Evolutionary conservation across 2,329 filamentous ascomycete genomes (phyloP).

Genomic region (Arthrocladium fulminans): DNA sequence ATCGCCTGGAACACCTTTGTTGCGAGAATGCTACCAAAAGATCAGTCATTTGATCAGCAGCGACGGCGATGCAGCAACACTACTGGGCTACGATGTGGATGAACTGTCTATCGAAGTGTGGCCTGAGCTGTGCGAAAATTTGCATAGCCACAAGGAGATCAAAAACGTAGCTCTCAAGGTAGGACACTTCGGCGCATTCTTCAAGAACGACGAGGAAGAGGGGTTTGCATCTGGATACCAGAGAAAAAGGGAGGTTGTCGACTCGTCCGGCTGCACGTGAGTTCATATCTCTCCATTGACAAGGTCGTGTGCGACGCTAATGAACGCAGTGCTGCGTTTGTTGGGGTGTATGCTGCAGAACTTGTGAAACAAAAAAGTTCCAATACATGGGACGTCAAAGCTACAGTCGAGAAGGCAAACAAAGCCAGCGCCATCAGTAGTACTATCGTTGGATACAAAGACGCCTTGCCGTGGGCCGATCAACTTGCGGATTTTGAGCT

Average conservation of each 20-base stretch:
- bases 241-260: slow-evolving; percentile 11
- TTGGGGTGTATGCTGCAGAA: slow-evolving; percentile 17
- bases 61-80: slow-evolving; percentile 13
- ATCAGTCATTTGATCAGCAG: slow-evolving; percentile 16
- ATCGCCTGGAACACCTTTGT: slow-evolving; percentile 10
- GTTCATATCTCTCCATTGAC: background rate
- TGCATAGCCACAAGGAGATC: slow-evolving; percentile 7
- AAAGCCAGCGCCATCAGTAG: slow-evolving; percentile 13
- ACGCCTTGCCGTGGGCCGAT: slow-evolving; percentile 17
- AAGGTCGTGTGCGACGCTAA: background rate
- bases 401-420: slow-evolving; percentile 10
- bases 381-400: slow-evolving; percentile 14
- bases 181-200: slow-evolving; percentile 11
- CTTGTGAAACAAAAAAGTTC: slow-evolving; percentile 13
- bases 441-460: slow-evolving; percentile 11
- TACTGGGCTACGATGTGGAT: slow-evolving; percentile 8
- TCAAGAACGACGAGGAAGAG: slow-evolving; percentile 1
- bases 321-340: slow-evolving; percentile 16
- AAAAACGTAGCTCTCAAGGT: slow-evolving; percentile 16
- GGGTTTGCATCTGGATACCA: background rate
- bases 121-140: slow-evolving; percentile 4
- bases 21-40: slow-evolving; percentile 2
- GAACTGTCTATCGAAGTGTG: slow-evolving; percentile 9
- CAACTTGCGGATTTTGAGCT: slow-evolving; percentile 11
- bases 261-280: slow-evolving; percentile 16